phyloP scores from a whole-genome alignment of 306 rosid species.

The Pachyrhizus erosus region DNA sequence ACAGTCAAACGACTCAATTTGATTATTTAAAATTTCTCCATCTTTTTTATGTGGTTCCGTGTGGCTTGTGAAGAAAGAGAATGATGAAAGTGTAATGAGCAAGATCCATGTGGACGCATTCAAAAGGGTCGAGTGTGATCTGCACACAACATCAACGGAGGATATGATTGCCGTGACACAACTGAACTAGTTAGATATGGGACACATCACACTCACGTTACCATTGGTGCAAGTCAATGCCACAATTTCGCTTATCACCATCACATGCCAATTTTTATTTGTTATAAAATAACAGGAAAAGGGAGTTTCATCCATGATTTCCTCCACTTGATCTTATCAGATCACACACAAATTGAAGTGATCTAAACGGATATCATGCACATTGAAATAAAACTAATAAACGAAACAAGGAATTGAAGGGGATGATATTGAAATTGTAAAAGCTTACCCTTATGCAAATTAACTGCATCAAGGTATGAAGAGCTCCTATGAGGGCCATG shows the following conservation, averaged over 20 bases:
- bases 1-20: neutral
- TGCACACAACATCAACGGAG: neutral
- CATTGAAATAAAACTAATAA: neutral
- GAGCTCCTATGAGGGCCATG: constrained; percentile 55
- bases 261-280: constrained; percentile 11
- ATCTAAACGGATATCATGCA: too few relatives aligned
- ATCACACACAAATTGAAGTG: neutral
- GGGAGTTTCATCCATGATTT: neutral
- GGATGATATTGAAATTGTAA: neutral
- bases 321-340: neutral
- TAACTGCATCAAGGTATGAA: constrained; percentile 57
- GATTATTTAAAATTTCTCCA: neutral
- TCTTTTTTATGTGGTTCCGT: neutral
- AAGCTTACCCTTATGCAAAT: constrained; percentile 47
- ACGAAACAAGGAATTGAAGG: neutral
- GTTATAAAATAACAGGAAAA: neutral
- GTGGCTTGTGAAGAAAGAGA: neutral
- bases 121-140: neutral
- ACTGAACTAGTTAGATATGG: neutral
- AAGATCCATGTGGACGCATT: constrained; percentile 45
- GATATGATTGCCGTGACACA: constrained; percentile 43
- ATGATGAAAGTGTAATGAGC: neutral
- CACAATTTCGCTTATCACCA: constrained; percentile 3
- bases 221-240: neutral
- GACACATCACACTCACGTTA: neutral